Evolutionary conservation across 106 monocot genomes (phyloP).

Genomic region (Narthecium ossifragum): DNA sequence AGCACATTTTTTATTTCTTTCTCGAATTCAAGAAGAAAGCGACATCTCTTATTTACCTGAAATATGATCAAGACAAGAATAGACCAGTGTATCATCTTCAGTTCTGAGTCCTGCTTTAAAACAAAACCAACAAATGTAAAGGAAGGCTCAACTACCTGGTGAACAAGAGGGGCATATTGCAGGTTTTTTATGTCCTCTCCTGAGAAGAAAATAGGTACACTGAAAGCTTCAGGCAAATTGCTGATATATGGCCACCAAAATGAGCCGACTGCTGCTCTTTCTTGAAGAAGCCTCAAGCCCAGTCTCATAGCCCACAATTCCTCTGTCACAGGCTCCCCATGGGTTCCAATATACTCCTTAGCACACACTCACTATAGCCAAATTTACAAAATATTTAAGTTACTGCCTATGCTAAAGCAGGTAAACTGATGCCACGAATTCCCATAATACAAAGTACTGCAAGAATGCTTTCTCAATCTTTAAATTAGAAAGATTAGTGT

Average conservation of each 20-base stretch:
- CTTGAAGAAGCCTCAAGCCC: constrained; percentile 92
- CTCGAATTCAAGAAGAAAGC: constrained; percentile 82
- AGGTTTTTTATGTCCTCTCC: constrained; percentile 81
- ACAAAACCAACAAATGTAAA: not conserved
- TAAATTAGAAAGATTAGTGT: not conserved
- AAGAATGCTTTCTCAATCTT: too few species aligned
- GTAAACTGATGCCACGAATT: not conserved
- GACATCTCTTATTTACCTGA: constrained; percentile 96
- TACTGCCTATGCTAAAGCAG: constrained; percentile 10
- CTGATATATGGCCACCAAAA: constrained; percentile 98
- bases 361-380: constrained; percentile 28
- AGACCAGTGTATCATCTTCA: too few species aligned
- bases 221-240: constrained; percentile 88
- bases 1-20: constrained; percentile 50
- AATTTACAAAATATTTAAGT: constrained; percentile 36
- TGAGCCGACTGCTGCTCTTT: constrained; percentile 68
- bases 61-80: not conserved
- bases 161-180: constrained; percentile 83
- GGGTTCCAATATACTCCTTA: constrained; percentile 53
- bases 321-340: constrained; percentile 78
- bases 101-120: too few species aligned
- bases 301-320: constrained; percentile 96
- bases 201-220: constrained; percentile 73
- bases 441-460: not conserved
- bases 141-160: constrained; percentile 50